Evolutionary conservation across 208 protist genomes (phyloP).

Genomic region (Leptomonas pyrrhocoris): DNA sequence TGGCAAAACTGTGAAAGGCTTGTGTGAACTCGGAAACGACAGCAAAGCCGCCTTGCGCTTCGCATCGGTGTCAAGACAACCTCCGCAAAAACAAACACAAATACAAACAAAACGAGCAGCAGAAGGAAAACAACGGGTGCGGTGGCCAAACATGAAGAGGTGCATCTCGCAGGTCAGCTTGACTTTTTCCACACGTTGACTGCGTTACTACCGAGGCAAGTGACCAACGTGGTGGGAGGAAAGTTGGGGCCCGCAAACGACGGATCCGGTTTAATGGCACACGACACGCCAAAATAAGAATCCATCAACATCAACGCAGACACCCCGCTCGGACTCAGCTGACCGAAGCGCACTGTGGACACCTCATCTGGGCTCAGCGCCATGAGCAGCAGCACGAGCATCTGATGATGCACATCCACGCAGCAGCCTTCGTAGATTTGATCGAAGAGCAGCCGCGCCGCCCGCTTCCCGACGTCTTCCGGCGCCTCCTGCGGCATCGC

Average conservation of each 20-base stretch:
- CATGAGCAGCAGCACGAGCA: constrained; percentile 92
- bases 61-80: too few relatives aligned
- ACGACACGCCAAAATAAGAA: constrained; percentile 84
- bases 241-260: constrained; percentile 54
- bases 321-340: constrained; percentile 64
- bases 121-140: not conserved
- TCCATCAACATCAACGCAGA: constrained; percentile 89
- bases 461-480: constrained; percentile 83
- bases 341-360: constrained; percentile 90
- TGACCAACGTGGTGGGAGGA: constrained; percentile 76
- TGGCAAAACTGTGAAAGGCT: too few relatives aligned
- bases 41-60: too few relatives aligned
- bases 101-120: constrained; percentile 19
- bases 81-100: not conserved
- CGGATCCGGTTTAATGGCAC: constrained; percentile 78
- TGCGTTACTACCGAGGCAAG: constrained; percentile 86
- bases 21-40: too few relatives aligned
- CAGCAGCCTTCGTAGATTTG: constrained; percentile 88
- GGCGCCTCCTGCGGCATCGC: constrained; percentile 72
- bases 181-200: constrained; percentile 90
- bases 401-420: constrained; percentile 91
- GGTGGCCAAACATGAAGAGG: constrained; percentile 1
- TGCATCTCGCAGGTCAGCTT: constrained; percentile 28
- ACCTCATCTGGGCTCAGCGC: constrained; percentile 90
- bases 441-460: constrained; percentile 81